phyloP scores from a whole-genome alignment of 169 alveolate species.

The Eimeria acervulina region DNA sequence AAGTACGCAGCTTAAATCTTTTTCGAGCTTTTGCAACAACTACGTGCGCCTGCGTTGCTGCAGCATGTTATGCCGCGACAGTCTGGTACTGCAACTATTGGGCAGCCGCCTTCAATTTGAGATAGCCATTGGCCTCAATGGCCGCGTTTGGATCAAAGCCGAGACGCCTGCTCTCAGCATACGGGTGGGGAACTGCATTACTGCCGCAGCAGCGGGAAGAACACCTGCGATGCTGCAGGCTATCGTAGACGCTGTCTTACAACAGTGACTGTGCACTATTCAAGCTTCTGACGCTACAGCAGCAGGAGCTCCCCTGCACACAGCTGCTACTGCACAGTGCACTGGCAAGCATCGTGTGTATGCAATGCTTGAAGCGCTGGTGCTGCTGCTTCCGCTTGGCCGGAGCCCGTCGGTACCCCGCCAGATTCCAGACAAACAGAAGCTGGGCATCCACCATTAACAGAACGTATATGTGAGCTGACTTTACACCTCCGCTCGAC shows the following conservation, averaged over 20 bases:
- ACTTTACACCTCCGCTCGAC: too few relatives aligned
- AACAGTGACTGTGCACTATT: background rate
- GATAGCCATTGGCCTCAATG: slow-evolving; percentile 73
- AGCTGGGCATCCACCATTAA: too few relatives aligned
- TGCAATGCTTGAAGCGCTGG: too few relatives aligned
- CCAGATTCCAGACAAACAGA: too few relatives aligned
- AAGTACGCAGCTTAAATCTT: background rate
- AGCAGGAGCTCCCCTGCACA: background rate
- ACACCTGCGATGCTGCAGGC: slow-evolving; percentile 75
- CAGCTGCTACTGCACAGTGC: background rate
- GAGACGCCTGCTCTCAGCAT: slow-evolving; percentile 49
- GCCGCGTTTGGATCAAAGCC: slow-evolving; percentile 75
- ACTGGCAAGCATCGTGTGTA: background rate
- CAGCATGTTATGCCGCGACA: slow-evolving; percentile 65
- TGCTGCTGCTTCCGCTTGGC: too few relatives aligned
- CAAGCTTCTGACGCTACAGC: background rate
- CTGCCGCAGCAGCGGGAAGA: slow-evolving; percentile 71
- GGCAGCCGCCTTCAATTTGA: slow-evolving; percentile 68
- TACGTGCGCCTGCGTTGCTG: slow-evolving; percentile 15
- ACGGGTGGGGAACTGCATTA: slow-evolving; percentile 59
- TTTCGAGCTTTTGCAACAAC: background rate
- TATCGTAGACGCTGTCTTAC: slow-evolving; percentile 66
- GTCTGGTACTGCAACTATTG: slow-evolving; percentile 66
- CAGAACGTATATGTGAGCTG: too few relatives aligned
- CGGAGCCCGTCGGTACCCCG: too few relatives aligned